phyloP scores from a whole-genome alignment of 2,329 filamentous ascomycete species.

The Aspergillus floridensis region DNA sequence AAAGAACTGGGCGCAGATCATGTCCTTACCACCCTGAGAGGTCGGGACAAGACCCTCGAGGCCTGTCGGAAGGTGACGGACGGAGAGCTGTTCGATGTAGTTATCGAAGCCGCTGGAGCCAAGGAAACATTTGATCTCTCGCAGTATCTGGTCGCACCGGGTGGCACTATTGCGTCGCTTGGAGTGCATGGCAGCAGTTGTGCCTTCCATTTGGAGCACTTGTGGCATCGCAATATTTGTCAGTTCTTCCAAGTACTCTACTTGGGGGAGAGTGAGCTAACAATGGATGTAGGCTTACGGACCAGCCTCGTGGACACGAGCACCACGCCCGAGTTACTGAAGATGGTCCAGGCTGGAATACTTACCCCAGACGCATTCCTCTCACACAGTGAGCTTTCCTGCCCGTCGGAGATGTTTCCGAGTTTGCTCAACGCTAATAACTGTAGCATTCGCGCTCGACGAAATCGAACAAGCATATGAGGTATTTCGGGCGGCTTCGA shows the following conservation, averaged over 20 bases:
- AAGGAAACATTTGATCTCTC: constrained; percentile 54
- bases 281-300: constrained; percentile 5
- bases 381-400: constrained; percentile 14
- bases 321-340: constrained; percentile 5
- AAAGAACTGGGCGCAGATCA: constrained; percentile 50
- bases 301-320: constrained; percentile 11
- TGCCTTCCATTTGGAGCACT: constrained; percentile 52
- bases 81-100: constrained; percentile 54
- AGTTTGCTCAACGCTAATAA: not conserved
- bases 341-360: constrained; percentile 8
- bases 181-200: constrained; percentile 57
- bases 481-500: constrained; percentile 43
- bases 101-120: constrained; percentile 59
- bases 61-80: constrained; percentile 47
- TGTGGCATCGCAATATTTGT: constrained; percentile 58
- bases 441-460: constrained; percentile 42
- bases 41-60: constrained; percentile 31
- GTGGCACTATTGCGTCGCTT: constrained; percentile 57
- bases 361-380: constrained; percentile 13
- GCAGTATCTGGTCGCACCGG: constrained; percentile 53
- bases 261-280: too few relatives aligned
- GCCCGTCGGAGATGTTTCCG: not conserved
- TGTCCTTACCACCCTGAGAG: constrained; percentile 45
- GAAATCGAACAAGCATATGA: constrained; percentile 47
- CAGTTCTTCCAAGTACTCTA: not conserved